phyloP scores from a whole-genome alignment of 768 basidiomycete species.

The Suillus plorans region DNA sequence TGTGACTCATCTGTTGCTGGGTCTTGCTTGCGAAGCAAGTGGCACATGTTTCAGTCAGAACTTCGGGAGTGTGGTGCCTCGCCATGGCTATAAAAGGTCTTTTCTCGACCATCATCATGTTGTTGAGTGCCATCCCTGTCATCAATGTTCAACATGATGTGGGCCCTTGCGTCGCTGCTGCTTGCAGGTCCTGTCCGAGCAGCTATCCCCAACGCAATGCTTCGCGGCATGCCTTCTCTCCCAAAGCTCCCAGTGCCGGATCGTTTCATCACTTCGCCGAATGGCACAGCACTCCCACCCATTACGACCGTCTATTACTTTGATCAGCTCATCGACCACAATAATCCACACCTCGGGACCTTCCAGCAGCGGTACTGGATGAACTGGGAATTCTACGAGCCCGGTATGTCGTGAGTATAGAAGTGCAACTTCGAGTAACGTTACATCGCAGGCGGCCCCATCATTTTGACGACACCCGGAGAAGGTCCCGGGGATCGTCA shows the following conservation, averaged over 20 bases:
- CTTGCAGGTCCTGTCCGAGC: slow-evolving; percentile 8
- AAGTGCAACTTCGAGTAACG: background rate
- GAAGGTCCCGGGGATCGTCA: slow-evolving; percentile 53
- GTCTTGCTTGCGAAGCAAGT: background rate
- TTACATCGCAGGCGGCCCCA: slow-evolving; percentile 24
- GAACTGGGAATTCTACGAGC: slow-evolving; percentile 63
- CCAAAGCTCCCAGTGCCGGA: slow-evolving; percentile 15
- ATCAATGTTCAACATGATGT: background rate
- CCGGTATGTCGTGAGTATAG: slow-evolving; percentile 30
- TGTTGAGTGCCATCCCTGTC: background rate
- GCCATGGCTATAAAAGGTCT: background rate
- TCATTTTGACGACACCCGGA: slow-evolving; percentile 52
- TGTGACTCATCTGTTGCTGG: background rate
- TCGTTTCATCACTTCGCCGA: slow-evolving; percentile 14
- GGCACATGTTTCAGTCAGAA: background rate
- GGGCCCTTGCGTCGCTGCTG: background rate
- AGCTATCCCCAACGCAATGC: slow-evolving; percentile 19
- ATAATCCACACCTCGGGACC: slow-evolving; percentile 58
- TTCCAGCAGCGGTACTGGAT: slow-evolving; percentile 78
- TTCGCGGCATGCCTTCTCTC: slow-evolving; percentile 17
- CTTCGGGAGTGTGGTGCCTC: background rate
- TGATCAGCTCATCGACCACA: slow-evolving; percentile 43
- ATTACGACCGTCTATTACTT: slow-evolving; percentile 30
- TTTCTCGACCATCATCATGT: background rate
- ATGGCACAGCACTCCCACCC: slow-evolving; percentile 27